Conservation (phyloP, 495 filamentous ascomycete species). For the Xylaria longipes region DNA sequence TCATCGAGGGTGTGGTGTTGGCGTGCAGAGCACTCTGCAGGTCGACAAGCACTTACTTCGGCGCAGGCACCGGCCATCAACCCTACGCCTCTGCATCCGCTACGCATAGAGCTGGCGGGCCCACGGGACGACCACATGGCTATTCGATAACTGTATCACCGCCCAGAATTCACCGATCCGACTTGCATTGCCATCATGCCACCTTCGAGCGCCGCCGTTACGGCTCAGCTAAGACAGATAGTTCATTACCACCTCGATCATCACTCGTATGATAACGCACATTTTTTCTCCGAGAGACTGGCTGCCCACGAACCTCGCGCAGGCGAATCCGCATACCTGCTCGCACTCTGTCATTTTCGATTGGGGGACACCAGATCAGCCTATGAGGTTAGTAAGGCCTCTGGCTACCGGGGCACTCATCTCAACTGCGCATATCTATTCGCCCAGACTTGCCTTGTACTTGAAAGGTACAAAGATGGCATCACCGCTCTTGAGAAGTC, state of each 20-base stretch:
- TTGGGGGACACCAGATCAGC: constrained; percentile 72
- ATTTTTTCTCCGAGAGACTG: constrained; percentile 89
- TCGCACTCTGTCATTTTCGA: constrained; percentile 82
- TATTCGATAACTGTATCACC: constrained; percentile 31
- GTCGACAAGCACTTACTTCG: constrained; percentile 14
- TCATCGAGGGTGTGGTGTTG: background rate
- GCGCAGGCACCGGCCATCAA: background rate
- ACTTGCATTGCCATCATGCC: constrained; percentile 63
- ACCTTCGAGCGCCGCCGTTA: constrained; percentile 68
- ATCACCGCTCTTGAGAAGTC: constrained; percentile 79
- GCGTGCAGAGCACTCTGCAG: background rate
- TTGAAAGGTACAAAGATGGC: constrained; percentile 80
- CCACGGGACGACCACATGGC: constrained; percentile 36
- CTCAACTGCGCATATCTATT: constrained; percentile 90
- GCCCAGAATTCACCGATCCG: constrained; percentile 22
- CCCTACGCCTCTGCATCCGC: constrained; percentile 1
- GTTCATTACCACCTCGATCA: constrained; percentile 96
- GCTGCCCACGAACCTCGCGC: constrained; percentile 80
- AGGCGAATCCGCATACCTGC: constrained; percentile 79
- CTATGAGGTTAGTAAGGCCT: constrained; percentile 71
- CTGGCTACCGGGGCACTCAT: constrained; percentile 71
- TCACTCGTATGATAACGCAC: constrained; percentile 81
- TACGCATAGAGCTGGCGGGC: constrained; percentile 27
- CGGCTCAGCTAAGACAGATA: constrained; percentile 78
- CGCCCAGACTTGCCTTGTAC: constrained; percentile 82